Conservation (phyloP, 257 asterid species). For the Nicotiana undulata region DNA sequence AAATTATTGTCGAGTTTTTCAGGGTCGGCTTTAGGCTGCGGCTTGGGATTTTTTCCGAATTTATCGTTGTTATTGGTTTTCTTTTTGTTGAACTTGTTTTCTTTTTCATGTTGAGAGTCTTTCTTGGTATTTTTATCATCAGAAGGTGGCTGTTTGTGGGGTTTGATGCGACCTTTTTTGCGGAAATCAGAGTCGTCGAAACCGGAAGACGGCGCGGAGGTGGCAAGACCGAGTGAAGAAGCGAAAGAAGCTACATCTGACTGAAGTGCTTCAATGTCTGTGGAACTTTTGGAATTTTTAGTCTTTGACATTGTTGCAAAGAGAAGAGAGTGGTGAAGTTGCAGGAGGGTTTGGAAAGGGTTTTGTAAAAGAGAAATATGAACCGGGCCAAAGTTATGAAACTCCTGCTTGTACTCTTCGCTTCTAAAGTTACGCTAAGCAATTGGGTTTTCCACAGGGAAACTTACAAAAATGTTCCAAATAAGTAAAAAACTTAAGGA, state of each 20-base stretch:
- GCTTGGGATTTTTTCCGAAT: constrained; percentile 9
- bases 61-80: constrained; percentile 10
- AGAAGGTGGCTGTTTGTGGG: constrained; percentile 9
- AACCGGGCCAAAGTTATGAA: too few species aligned
- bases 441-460: too few species aligned
- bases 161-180: constrained; percentile 48
- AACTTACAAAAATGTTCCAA: too few species aligned
- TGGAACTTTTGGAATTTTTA: too few species aligned
- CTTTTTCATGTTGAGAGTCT: neutral
- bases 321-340: too few species aligned
- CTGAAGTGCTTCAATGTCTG: constrained; percentile 24
- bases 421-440: too few species aligned
- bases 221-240: constrained; percentile 69
- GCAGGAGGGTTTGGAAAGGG: too few species aligned
- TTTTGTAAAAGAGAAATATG: too few species aligned
- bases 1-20: neutral
- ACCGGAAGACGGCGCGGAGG: constrained; percentile 45
- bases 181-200: constrained; percentile 86
- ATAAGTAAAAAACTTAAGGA: too few species aligned
- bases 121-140: neutral
- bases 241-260: constrained; percentile 79
- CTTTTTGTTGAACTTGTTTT: neutral
- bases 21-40: constrained; percentile 10
- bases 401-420: too few species aligned
- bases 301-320: too few species aligned